Percentiles rank a stretch among this genome's conserved stretches.
Evolutionary conservation across 2,329 filamentous ascomycete genomes (phyloP).

Genomic region (Saccharata proteae): DNA sequence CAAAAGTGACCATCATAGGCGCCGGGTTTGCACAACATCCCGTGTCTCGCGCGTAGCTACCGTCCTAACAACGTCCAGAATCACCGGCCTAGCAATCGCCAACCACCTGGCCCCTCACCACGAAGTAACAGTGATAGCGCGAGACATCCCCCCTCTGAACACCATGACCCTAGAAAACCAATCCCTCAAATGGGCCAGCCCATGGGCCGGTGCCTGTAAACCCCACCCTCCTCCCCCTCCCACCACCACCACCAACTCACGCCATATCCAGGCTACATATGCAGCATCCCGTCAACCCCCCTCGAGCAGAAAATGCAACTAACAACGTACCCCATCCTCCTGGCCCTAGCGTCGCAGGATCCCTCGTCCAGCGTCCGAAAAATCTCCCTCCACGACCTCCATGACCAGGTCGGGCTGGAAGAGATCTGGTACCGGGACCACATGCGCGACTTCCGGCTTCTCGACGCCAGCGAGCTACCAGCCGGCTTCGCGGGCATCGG

Average conservation of each 20-base stretch:
- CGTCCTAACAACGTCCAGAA: constrained; percentile 4
- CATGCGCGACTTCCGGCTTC: constrained; percentile 9
- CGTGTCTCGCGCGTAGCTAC: background rate
- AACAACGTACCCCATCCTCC: constrained; percentile 10
- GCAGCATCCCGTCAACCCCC: constrained; percentile 11
- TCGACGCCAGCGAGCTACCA: constrained; percentile 10
- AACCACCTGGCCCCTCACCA: constrained; percentile 16
- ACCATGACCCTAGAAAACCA: too few relatives aligned
- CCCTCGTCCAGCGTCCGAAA: constrained; percentile 10
- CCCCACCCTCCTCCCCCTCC: too few relatives aligned
- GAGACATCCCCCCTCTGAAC: constrained; percentile 19
- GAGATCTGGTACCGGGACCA: constrained; percentile 8
- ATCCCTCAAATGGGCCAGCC: constrained; percentile 19
- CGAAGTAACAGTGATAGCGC: constrained; percentile 21
- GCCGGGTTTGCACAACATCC: constrained; percentile 6
- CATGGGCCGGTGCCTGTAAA: constrained; percentile 23
- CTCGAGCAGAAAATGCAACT: constrained; percentile 18
- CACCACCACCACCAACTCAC: too few relatives aligned
- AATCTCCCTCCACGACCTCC: constrained; percentile 10
- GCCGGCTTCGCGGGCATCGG: constrained; percentile 11
- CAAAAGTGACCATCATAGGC: constrained; percentile 9
- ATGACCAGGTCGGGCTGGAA: constrained; percentile 7
- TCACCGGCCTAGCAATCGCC: constrained; percentile 17
- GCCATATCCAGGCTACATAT: too few relatives aligned
- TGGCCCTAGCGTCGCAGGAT: constrained; percentile 8